Percentiles rank a stretch among this genome's conserved stretches.
Conservation (phyloP, 441 rosid species). For the Breynia disticha region DNA sequence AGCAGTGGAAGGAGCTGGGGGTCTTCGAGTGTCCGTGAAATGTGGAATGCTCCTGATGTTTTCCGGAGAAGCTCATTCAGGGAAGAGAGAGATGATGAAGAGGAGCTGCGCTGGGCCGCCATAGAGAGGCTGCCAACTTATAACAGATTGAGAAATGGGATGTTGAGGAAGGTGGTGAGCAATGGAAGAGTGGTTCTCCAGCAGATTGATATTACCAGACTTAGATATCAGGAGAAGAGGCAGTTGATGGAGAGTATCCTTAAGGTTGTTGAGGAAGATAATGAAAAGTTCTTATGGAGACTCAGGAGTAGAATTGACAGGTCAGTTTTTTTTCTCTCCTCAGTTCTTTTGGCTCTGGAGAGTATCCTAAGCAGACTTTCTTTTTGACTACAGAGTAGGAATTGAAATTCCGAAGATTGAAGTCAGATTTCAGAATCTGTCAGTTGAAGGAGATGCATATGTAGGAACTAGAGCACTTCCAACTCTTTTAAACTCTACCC, state of each 20-base stretch:
- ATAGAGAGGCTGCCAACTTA: constrained; percentile 32
- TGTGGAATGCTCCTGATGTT: constrained; percentile 25
- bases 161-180: constrained; percentile 23
- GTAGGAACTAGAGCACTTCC: constrained; percentile 60
- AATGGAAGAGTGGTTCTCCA: constrained; percentile 20
- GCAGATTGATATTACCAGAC: constrained; percentile 30
- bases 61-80: constrained; percentile 18
- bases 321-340: constrained; percentile 14
- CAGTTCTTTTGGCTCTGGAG: neutral
- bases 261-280: constrained; percentile 26
- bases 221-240: constrained; percentile 26
- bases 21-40: constrained; percentile 23
- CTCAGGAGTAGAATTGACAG: constrained; percentile 29
- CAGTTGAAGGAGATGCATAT: constrained; percentile 45
- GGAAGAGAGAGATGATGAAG: constrained; percentile 20
- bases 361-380: neutral
- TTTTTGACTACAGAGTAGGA: constrained; percentile 39
- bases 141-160: constrained; percentile 29
- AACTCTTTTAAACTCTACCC: constrained; percentile 37
- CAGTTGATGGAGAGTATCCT: constrained; percentile 24
- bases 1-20: constrained; percentile 9
- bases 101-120: constrained; percentile 31
- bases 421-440: constrained; percentile 38
- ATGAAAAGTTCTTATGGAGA: constrained; percentile 25
- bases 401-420: constrained; percentile 46